Conservation (phyloP, 1,284 basidiomycete species). For the Mycena citricolor region DNA sequence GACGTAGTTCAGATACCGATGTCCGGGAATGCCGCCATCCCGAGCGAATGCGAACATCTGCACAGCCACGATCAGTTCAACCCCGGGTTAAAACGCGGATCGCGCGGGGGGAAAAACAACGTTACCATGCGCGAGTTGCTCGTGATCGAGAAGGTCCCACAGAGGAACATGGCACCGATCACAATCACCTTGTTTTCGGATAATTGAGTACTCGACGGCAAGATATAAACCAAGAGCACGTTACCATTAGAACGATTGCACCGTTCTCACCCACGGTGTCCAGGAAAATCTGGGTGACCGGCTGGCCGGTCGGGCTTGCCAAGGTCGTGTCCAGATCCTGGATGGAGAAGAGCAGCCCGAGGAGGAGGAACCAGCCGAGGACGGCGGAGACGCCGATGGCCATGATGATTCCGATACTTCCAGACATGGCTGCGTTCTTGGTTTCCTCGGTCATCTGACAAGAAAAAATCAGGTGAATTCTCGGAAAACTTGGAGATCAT, state of each 20-base stretch:
- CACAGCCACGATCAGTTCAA: not conserved
- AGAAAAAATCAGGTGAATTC: not conserved
- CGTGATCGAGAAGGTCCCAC: slow-evolving; percentile 75
- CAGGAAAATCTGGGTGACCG: slow-evolving; percentile 74
- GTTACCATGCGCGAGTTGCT: slow-evolving; percentile 72
- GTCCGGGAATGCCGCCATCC: slow-evolving; percentile 69
- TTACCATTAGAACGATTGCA: slow-evolving; percentile 69
- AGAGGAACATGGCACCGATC: slow-evolving; percentile 71
- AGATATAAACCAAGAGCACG: slow-evolving; percentile 10
- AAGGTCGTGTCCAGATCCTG: slow-evolving; percentile 64
- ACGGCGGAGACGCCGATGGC: slow-evolving; percentile 76
- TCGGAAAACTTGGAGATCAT: not conserved
- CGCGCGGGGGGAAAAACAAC: not conserved
- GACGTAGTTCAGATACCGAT: slow-evolving; percentile 66
- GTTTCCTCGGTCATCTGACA: slow-evolving; percentile 78
- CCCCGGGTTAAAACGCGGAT: too few species aligned
- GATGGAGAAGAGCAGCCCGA: slow-evolving; percentile 73
- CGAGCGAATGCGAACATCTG: slow-evolving; percentile 71
- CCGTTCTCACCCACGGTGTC: slow-evolving; percentile 72
- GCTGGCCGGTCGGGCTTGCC: slow-evolving; percentile 55
- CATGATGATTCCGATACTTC: slow-evolving; percentile 65
- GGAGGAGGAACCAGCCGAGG: slow-evolving; percentile 70
- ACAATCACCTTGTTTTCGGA: slow-evolving; percentile 49
- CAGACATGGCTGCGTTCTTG: slow-evolving; percentile 67
- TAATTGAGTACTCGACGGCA: not conserved